phyloP scores from a whole-genome alignment of 805 yeast genomes.

The Kluyveromyces wickerhamii region DNA sequence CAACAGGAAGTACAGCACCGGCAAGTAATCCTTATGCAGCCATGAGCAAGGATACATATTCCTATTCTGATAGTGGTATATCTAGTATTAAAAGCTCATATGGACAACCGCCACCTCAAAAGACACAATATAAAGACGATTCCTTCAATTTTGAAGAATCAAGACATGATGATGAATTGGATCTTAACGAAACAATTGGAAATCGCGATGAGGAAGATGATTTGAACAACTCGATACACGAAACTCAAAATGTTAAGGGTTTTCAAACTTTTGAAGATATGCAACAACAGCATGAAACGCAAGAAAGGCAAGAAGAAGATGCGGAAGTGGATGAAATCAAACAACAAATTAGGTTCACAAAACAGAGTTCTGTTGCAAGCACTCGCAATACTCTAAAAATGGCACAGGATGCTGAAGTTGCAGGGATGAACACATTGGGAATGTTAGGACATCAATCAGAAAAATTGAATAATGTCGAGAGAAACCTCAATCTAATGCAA shows the following conservation, averaged over 20 bases:
- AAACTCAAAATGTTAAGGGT: constrained; percentile 16
- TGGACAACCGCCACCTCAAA: too few species aligned
- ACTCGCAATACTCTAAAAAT: constrained; percentile 74
- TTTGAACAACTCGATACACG: constrained; percentile 24
- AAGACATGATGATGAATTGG: constrained; percentile 26
- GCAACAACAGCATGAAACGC: constrained; percentile 31
- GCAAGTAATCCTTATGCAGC: constrained; percentile 8
- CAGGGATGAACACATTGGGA: constrained; percentile 79
- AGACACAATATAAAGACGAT: constrained; percentile 7
- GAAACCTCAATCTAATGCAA: constrained; percentile 64
- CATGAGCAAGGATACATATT: constrained; percentile 7
- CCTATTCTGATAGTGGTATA: background rate
- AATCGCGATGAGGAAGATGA: constrained; percentile 22
- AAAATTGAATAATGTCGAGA: constrained; percentile 70
- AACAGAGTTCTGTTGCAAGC: constrained; percentile 78
- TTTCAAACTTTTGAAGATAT: constrained; percentile 28
- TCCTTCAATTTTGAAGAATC: constrained; percentile 20
- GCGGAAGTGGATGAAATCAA: constrained; percentile 85
- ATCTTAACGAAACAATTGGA: constrained; percentile 23
- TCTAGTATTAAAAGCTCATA: too few species aligned
- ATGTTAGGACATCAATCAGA: constrained; percentile 93
- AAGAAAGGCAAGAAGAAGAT: constrained; percentile 53
- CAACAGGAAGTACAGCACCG: constrained; percentile 1
- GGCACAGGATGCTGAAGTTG: constrained; percentile 64
- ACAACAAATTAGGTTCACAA: constrained; percentile 72